phyloP scores from a whole-genome alignment of 192 early-diverging fungal species.

The Backusella luteola region DNA sequence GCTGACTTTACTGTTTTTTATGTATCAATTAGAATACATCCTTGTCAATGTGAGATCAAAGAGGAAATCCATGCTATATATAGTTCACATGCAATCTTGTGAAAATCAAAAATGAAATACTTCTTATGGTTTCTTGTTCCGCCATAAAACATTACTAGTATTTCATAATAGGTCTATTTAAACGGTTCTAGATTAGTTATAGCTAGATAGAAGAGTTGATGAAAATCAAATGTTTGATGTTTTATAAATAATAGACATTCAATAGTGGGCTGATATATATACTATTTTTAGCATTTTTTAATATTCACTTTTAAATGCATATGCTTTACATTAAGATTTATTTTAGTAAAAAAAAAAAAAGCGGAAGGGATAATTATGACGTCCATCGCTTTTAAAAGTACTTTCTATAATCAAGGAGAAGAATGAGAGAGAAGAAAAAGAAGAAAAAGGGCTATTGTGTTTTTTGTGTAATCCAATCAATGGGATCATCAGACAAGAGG shows the following conservation, averaged over 20 bases:
- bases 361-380: background rate
- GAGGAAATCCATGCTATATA: background rate
- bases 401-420: background rate
- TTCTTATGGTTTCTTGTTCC: background rate
- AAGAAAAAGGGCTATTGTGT: background rate
- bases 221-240: background rate
- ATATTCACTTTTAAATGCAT: background rate
- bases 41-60: background rate
- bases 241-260: background rate
- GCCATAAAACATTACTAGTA: background rate
- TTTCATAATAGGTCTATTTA: background rate
- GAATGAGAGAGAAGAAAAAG: background rate
- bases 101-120: background rate
- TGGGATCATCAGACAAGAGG: background rate
- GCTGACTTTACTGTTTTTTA: background rate
- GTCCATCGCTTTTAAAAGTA: background rate
- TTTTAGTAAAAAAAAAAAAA: background rate
- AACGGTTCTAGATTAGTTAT: background rate
- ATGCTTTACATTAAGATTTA: background rate
- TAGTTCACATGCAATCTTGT: background rate
- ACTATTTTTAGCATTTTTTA: conserved; percentile 7
- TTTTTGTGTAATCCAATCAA: background rate
- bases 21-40: background rate
- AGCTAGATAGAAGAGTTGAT: background rate
- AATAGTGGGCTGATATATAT: background rate